phyloP scores from a whole-genome alignment of 768 basidiomycete species.

The Hortiboletus campestris region DNA sequence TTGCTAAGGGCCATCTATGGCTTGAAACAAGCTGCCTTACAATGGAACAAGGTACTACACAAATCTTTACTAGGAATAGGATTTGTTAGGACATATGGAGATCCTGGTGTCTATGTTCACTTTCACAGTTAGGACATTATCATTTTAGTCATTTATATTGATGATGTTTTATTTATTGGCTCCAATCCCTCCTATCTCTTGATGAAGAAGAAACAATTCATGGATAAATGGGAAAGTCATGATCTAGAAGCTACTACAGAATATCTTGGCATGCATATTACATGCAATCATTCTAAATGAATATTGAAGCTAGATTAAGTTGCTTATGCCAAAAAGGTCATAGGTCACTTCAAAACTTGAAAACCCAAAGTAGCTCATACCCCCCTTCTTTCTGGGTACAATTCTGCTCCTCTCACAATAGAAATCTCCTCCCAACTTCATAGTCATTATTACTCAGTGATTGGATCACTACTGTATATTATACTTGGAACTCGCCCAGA shows the following conservation, averaged over 20 bases:
- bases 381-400: background rate
- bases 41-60: background rate
- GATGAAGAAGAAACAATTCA: background rate
- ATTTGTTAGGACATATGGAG: background rate
- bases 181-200: no score
- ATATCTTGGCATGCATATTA: background rate
- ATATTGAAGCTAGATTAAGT: background rate
- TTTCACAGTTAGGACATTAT: no score
- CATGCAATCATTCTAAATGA: background rate
- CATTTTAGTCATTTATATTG: no score
- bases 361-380: background rate
- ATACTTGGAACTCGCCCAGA: background rate
- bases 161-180: no score
- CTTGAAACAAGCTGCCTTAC: background rate
- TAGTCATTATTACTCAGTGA: background rate
- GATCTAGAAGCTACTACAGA: background rate
- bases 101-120: no score
- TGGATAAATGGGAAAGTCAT: background rate
- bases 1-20: background rate
- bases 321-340: background rate
- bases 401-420: no score
- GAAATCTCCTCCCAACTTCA: background rate
- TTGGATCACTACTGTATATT: background rate
- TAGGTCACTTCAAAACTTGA: background rate
- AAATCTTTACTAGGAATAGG: background rate